Percentiles rank a stretch among this genome's conserved stretches.
These are phyloP conservation scores for Colletotrichum euphorbiae DNA, from an alignment of 2,329 filamentous ascomycete genomes.

Conservation along the genomic window DNA sequence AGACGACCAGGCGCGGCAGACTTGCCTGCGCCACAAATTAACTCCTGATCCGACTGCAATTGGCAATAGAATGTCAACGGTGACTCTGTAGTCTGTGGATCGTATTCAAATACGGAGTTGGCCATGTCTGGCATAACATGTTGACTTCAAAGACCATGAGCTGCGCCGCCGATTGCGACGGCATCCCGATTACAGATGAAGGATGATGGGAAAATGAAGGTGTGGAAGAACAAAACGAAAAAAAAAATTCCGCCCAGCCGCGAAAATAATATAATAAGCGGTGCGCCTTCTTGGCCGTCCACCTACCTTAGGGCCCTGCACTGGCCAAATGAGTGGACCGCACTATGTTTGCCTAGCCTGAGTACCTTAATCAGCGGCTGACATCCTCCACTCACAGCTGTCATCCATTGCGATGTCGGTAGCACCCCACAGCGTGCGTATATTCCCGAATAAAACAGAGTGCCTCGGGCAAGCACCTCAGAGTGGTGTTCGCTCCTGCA, in stretches of 20 bases:
- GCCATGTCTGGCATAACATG: background rate
- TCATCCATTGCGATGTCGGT: background rate
- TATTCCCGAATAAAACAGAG: background rate
- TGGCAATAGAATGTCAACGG: background rate
- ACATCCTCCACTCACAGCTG: background rate
- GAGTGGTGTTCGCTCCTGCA: constrained; percentile 2
- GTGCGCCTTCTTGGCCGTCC: constrained; percentile 34
- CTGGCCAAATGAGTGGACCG: constrained; percentile 18
- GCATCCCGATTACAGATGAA: constrained; percentile 1
- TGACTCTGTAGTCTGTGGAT: constrained; percentile 2
- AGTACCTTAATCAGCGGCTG: background rate
- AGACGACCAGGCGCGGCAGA: background rate
- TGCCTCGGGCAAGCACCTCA: background rate
- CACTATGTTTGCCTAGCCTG: constrained; percentile 27
- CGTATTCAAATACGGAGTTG: background rate
- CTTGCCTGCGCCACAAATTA: background rate
- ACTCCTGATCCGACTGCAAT: constrained; percentile 1
- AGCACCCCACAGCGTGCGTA: background rate
- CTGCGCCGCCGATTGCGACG: constrained; percentile 3
- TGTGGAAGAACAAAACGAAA: background rate
- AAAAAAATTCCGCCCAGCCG: constrained; percentile 12
- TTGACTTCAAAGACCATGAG: background rate
- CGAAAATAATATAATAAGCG: constrained; percentile 23
- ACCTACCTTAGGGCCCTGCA: constrained; percentile 14
- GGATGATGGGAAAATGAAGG: background rate